A percentile compares a stretch with the other conserved stretches of the same genome.
Conservation (phyloP, 2,329 filamentous ascomycete genomes). For the Aphanocladium album region DNA sequence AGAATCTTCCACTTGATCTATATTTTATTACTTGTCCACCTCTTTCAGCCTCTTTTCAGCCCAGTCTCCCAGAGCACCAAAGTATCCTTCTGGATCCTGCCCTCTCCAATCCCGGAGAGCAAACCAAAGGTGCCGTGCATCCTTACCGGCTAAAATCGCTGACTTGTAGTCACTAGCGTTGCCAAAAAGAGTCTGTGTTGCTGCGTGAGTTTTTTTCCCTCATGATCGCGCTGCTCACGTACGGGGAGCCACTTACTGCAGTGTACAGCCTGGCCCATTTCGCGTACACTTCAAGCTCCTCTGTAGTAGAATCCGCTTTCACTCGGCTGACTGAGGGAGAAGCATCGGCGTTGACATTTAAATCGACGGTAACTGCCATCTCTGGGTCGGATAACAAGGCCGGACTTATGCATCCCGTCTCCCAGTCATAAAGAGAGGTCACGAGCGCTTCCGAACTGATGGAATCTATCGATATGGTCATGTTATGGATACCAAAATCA, state of each 20-base stretch:
- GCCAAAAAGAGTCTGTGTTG: constrained; percentile 13
- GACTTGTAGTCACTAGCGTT: constrained; percentile 17
- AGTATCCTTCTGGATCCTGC: neutral
- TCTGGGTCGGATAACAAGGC: constrained; percentile 23
- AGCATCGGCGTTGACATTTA: constrained; percentile 17
- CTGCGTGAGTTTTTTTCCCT: neutral
- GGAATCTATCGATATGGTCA: constrained; percentile 20
- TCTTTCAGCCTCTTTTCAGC: neutral
- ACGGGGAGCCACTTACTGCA: neutral
- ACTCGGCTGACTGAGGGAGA: constrained; percentile 19
- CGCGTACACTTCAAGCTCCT: constrained; percentile 18
- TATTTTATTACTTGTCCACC: neutral
- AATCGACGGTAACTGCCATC: constrained; percentile 16
- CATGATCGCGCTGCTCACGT: neutral
- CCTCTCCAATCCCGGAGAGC: constrained; percentile 14
- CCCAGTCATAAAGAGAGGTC: constrained; percentile 28
- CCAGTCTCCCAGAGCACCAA: neutral
- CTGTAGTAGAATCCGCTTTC: constrained; percentile 15
- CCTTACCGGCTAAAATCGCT: constrained; percentile 21
- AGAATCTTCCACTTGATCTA: neutral
- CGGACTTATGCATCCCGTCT: constrained; percentile 25
- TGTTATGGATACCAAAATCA: constrained; percentile 30
- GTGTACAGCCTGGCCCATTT: constrained; percentile 15
- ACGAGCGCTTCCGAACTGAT: constrained; percentile 15
- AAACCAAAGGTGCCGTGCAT: constrained; percentile 26